Evolutionary conservation across 768 basidiomycete species (phyloP).

Genomic region (Leccinum uliginosum): DNA sequence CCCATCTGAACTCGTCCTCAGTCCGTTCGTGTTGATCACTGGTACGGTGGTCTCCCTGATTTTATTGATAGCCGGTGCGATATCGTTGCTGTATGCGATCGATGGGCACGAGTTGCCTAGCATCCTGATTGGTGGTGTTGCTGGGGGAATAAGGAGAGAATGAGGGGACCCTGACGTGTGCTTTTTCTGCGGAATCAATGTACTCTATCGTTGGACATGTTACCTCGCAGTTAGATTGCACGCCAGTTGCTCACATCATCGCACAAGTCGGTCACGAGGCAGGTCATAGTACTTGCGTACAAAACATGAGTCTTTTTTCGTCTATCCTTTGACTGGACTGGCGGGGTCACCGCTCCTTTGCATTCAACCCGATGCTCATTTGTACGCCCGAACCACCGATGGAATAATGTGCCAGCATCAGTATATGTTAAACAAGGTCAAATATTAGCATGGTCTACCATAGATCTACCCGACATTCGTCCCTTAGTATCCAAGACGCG

Average conservation of each 20-base stretch:
- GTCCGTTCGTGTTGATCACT: constrained; percentile 69
- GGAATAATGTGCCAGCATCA: not conserved
- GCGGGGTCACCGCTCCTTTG: too few relatives aligned
- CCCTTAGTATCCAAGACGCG: not conserved
- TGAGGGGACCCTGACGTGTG: constrained; percentile 18
- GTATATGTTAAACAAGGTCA: not conserved
- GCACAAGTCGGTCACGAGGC: not conserved
- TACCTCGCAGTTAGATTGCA: not conserved
- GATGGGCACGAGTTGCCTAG: constrained; percentile 67
- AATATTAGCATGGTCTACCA: not conserved
- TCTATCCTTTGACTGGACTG: too few relatives aligned
- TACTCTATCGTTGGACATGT: constrained; percentile 1
- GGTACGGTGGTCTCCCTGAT: constrained; percentile 66
- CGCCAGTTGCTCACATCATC: not conserved
- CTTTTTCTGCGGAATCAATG: not conserved
- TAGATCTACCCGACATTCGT: not conserved
- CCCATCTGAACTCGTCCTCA: constrained; percentile 23
- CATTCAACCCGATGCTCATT: too few relatives aligned
- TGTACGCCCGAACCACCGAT: too few relatives aligned
- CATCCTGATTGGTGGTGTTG: constrained; percentile 60
- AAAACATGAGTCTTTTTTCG: not conserved
- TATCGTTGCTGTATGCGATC: constrained; percentile 60
- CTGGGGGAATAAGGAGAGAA: constrained; percentile 48
- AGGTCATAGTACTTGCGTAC: not conserved
- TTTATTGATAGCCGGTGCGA: constrained; percentile 61